Evolutionary conservation across 345 rosid genomes (phyloP).

Genomic region (Citrus mangshanensis): DNA sequence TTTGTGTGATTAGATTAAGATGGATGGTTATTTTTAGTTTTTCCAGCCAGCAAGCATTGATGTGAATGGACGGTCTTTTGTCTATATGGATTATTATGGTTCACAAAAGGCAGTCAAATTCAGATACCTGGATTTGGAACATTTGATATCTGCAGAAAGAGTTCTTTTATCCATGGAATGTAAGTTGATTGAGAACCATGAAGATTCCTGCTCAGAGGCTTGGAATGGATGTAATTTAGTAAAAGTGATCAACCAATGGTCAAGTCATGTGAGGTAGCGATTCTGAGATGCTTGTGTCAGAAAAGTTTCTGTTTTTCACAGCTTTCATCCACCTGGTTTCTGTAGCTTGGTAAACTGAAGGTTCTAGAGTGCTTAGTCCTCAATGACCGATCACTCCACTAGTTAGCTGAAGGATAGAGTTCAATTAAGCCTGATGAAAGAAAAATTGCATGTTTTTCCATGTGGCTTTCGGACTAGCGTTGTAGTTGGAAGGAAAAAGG

Average conservation of each 20-base stretch:
- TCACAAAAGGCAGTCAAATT: conserved; percentile 24
- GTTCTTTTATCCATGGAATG: conserved; percentile 9
- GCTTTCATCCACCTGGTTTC: conserved; percentile 17
- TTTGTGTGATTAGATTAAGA: conserved; percentile 29
- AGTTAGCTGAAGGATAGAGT: not conserved
- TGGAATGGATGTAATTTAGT: conserved; percentile 8
- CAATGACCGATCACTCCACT: not conserved
- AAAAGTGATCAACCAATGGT: not conserved
- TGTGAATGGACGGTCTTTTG: conserved; percentile 14
- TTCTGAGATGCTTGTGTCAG: conserved; percentile 12
- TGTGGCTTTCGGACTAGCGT: conserved; percentile 15
- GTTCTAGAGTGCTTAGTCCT: conserved; percentile 12
- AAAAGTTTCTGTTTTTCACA: conserved; percentile 8
- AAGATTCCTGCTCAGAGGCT: not conserved
- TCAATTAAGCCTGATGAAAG: conserved; percentile 14
- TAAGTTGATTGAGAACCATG: conserved; percentile 10
- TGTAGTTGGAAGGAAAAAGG: conserved; percentile 4
- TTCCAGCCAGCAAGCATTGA: conserved; percentile 21
- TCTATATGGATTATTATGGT: conserved; percentile 25
- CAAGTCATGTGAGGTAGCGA: conserved; percentile 4
- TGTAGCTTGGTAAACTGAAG: conserved; percentile 7
- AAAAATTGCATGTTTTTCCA: conserved; percentile 6
- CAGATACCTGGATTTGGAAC: conserved; percentile 15
- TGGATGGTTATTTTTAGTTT: conserved; percentile 28
- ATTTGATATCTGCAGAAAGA: conserved; percentile 10